Percentiles rank a stretch among this genome's conserved stretches.
Evolutionary conservation across 441 rosid species (phyloP).

Genomic region (Erodium texanum): DNA sequence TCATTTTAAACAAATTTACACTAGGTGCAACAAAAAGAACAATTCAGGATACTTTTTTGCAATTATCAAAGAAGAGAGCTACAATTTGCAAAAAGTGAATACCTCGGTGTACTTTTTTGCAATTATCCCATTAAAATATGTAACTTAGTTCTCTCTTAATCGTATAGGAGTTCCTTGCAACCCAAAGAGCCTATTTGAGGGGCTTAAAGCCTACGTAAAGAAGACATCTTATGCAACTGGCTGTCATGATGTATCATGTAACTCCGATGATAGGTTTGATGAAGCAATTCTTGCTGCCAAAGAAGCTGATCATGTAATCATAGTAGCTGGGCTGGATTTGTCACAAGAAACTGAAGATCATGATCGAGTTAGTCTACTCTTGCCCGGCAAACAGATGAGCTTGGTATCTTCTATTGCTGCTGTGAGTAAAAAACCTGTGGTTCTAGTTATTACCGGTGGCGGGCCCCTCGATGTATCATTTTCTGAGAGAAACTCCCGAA

Average conservation of each 20-base stretch:
- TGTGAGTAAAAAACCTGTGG: constrained; percentile 37
- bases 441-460: constrained; percentile 64
- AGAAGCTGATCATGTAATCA: constrained; percentile 40
- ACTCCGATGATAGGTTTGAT: constrained; percentile 27
- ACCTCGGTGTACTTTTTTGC: no score
- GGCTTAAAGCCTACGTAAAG: constrained; percentile 39
- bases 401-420: constrained; percentile 44
- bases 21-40: no score
- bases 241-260: constrained; percentile 43
- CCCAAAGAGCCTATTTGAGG: constrained; percentile 47
- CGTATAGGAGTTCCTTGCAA: constrained; percentile 60
- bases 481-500: constrained; percentile 34
- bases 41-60: no score
- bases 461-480: constrained; percentile 60
- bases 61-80: no score
- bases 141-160: not conserved
- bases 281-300: constrained; percentile 43
- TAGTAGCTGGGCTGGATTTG: constrained; percentile 52
- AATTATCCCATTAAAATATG: no score
- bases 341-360: constrained; percentile 59
- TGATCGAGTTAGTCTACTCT: constrained; percentile 50
- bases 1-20: no score
- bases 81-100: no score
- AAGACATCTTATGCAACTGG: constrained; percentile 46
- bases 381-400: constrained; percentile 56